Base-by-base conservation (phyloP, 345 rosid genomes). In the Hypericum androsaemum region DNA sequence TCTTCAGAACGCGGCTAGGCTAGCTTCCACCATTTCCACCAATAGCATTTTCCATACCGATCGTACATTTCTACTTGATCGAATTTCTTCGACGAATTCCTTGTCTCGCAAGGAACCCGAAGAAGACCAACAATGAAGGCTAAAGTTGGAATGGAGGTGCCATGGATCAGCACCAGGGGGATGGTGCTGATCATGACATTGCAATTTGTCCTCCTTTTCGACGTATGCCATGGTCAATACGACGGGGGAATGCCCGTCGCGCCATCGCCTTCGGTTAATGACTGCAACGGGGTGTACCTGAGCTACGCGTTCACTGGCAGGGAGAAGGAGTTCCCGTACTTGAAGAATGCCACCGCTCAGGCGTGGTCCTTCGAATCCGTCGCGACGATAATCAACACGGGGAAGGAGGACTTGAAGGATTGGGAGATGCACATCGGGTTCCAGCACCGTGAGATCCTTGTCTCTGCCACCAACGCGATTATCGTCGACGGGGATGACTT, bases 371-470 rank as follows among this genome's bases (percentile, higher is more conserved):
- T 92, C 55, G 76, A 77, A 56, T 59, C 94, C 15, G 41, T 57
- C 14, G 81, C 89, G 14, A 61, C 77, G 7, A 71, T 92, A 12
- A 52, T 76, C n/a, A 92, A 92, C 48, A 39, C 76, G 0, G 98
- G 87, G 1, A 39, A n/a, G 3, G 83, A 75, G 8, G 94, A 83
- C 64, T 54, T 92, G 0, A 79, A 77, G 51, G 84, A 77, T 0
- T 92, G 98, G 98, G 72, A 76, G 57, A 72, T 83, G 78, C 76
- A 62, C 38, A 43, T 88, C 6, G 94, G 90, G 14, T 92, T 92
- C 47, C 88, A 80, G 12, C 79, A 88, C 55, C 47, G 39, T 5
- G 98, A 92, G 68, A 65, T 88, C 15, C 64, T 92, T 46, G 95
- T 88, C 48, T 64, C 80, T 0, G 76, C 74, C 0, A 58, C 45